These are phyloP conservation scores for Cytospora chrysosperma DNA, from an alignment of 2,329 filamentous ascomycete species.

Conservation along the genomic window DNA sequence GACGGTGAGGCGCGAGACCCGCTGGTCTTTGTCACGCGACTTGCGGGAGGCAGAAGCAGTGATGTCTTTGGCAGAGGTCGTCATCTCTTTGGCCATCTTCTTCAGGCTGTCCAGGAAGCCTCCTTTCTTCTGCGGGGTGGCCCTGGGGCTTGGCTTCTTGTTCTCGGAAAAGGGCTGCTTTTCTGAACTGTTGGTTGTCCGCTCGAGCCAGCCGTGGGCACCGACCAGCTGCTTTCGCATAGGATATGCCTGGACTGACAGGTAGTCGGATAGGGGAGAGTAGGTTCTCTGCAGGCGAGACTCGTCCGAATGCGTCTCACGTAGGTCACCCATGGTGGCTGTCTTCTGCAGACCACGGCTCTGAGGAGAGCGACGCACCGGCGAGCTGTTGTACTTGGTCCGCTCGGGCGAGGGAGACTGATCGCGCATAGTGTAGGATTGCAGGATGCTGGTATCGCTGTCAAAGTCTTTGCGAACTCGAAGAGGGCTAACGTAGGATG, in stretches of 20 bases:
- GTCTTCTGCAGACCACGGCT: constrained; percentile 19
- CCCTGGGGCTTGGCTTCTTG: constrained; percentile 5
- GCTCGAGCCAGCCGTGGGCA: constrained; percentile 56
- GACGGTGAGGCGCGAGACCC: constrained; percentile 40
- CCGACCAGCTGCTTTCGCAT: constrained; percentile 54
- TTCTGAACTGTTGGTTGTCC: constrained; percentile 34
- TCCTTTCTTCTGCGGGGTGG: constrained; percentile 35
- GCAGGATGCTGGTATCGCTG: constrained; percentile 20
- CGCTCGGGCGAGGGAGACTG: constrained; percentile 9
- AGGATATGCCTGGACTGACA: constrained; percentile 40
- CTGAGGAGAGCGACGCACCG: background rate
- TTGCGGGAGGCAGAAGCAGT: constrained; percentile 25
- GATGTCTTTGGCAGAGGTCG: constrained; percentile 22
- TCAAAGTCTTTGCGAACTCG: constrained; percentile 27
- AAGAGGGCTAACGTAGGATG: constrained; percentile 31
- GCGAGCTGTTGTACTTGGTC: background rate
- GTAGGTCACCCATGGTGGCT: constrained; percentile 21
- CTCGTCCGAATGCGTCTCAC: constrained; percentile 21
- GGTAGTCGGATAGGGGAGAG: constrained; percentile 45
- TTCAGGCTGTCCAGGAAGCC: constrained; percentile 47
- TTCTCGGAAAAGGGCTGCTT: constrained; percentile 23
- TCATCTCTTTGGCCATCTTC: constrained; percentile 54
- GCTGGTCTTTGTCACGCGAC: constrained; percentile 33
- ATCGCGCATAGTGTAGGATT: constrained; percentile 1
- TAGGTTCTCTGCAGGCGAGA: constrained; percentile 32